Percentiles rank a stretch among this genome's conserved stretches.
Evolutionary conservation across 805 yeast genomes (phyloP).

Genomic region (Zygosaccharomyces siamensis): DNA sequence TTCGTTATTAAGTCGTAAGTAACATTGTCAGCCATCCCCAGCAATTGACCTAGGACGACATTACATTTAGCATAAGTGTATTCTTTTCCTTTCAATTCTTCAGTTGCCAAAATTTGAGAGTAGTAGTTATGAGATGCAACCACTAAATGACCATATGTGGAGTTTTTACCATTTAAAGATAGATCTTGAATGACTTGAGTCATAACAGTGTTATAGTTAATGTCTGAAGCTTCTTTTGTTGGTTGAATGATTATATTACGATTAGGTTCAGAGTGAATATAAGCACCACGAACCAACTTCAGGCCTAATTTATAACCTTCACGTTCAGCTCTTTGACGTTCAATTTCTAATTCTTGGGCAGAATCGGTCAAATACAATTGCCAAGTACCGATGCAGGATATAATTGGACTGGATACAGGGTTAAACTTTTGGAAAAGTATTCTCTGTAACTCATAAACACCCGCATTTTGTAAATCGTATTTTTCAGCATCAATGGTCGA

Average conservation of each 20-base stretch:
- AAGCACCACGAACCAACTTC: conserved; percentile 93
- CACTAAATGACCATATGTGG: conserved; percentile 68
- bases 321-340: conserved; percentile 57
- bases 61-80: conserved; percentile 57
- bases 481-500: conserved; percentile 91
- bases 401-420: conserved; percentile 46
- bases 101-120: conserved; percentile 70
- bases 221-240: conserved; percentile 77
- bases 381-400: conserved; percentile 81
- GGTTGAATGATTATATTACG: conserved; percentile 63
- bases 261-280: conserved; percentile 81
- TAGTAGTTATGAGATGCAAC: conserved; percentile 86
- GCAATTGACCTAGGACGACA: conserved; percentile 80
- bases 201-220: conserved; percentile 67
- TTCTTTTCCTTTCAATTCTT: conserved; percentile 40
- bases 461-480: conserved; percentile 70
- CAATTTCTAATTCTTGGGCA: conserved; percentile 52
- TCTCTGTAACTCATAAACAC: conserved; percentile 87
- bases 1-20: conserved; percentile 67
- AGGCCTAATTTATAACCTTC: conserved; percentile 70
- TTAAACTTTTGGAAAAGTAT: conserved; percentile 71
- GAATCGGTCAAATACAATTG: conserved; percentile 86
- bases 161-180: conserved; percentile 39
- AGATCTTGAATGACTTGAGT: conserved; percentile 56
- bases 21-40: conserved; percentile 93